Conservation (phyloP, 176 grass and related monocot genomes). For the Ensete ventricosum region DNA sequence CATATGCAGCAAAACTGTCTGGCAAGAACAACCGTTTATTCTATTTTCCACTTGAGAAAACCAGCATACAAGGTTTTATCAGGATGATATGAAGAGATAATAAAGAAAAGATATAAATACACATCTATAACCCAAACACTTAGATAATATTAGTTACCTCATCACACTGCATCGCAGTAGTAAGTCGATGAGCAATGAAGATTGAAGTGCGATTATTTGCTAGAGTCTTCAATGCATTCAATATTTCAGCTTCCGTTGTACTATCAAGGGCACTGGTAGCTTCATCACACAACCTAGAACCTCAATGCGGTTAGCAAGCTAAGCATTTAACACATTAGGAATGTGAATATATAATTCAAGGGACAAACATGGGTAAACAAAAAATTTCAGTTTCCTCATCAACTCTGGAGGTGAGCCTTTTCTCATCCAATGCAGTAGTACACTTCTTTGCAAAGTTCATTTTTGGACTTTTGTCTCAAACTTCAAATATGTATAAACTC, state of each 20-base stretch:
- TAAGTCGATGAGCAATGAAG: constrained; percentile 90
- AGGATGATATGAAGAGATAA: no score
- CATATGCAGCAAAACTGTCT: no score
- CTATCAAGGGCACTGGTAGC: constrained; percentile 97
- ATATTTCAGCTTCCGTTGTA: constrained; percentile 88
- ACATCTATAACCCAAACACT: background rate
- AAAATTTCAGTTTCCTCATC: background rate
- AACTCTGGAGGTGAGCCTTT: background rate
- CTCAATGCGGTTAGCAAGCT: background rate
- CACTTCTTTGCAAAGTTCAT: no score
- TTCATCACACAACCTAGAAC: constrained; percentile 82
- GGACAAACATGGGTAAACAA: background rate
- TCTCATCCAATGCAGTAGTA: background rate
- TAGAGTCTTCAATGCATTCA: constrained; percentile 74
- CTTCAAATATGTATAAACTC: no score
- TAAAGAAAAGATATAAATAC: no score
- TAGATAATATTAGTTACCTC: constrained; percentile 34
- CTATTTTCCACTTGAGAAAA: no score
- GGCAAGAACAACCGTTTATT: no score
- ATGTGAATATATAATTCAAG: background rate
- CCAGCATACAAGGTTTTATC: no score
- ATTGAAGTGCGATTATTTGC: constrained; percentile 64
- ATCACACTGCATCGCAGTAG: constrained; percentile 89
- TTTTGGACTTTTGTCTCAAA: no score
- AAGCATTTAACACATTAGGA: background rate